A percentile compares a stretch with the other conserved stretches of the same genome.
Evolutionary conservation across 345 rosid species (phyloP).

Genomic region (Nasturtium officinale): DNA sequence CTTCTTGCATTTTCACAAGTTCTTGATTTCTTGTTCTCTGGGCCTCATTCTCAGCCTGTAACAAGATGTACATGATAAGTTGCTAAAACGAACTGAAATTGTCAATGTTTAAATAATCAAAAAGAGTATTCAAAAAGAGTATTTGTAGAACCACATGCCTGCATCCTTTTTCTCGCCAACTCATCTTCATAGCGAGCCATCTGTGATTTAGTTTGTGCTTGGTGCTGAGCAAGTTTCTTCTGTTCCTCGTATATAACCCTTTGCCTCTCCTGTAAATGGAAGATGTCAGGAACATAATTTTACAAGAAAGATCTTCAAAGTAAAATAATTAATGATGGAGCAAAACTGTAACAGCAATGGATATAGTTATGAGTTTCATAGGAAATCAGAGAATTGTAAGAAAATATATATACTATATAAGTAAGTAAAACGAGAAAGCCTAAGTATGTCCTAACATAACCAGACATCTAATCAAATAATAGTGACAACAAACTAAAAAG

Average conservation of each 20-base stretch:
- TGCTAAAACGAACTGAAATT: constrained; percentile 1
- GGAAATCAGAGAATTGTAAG: too few species aligned
- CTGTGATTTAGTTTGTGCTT: constrained; percentile 90
- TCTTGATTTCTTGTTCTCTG: constrained; percentile 95
- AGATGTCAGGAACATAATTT: constrained; percentile 16
- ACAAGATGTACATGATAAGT: constrained; percentile 25
- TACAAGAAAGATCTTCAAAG: constrained; percentile 16
- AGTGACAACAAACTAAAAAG: background rate
- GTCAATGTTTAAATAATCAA: background rate
- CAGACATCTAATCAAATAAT: background rate
- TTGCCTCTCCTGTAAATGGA: constrained; percentile 73
- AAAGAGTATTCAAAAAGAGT: too few species aligned
- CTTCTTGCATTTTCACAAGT: constrained; percentile 92
- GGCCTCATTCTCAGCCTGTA: constrained; percentile 86
- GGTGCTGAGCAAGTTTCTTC: constrained; percentile 83
- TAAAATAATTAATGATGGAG: constrained; percentile 1
- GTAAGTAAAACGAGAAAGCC: background rate
- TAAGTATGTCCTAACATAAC: constrained; percentile 5
- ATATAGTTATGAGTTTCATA: background rate
- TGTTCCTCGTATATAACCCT: constrained; percentile 89
- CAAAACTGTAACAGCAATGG: background rate
- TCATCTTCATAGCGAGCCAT: constrained; percentile 97
- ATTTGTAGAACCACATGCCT: constrained; percentile 51
- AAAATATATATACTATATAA: too few species aligned
- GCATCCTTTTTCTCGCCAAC: constrained; percentile 95